Percentiles rank a stretch among this genome's conserved stretches.
phyloP scores from a whole-genome alignment of 2,329 filamentous ascomycete genomes.

The Pestalotiopsis sp. region DNA sequence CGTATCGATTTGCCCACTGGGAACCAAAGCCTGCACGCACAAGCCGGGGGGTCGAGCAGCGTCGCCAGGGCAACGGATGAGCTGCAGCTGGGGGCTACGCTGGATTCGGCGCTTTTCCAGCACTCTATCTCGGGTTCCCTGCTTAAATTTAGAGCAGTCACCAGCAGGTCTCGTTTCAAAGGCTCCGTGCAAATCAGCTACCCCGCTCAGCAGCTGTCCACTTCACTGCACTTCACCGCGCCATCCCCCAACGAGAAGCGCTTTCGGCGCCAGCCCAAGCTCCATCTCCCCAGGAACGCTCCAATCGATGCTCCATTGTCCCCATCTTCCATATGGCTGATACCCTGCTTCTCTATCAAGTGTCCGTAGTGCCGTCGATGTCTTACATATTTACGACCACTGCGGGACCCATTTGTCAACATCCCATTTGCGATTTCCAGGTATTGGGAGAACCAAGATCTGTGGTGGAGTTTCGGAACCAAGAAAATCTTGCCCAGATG shows the following conservation, averaged over 20 bases:
- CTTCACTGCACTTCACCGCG: neutral
- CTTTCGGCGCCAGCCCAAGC: neutral
- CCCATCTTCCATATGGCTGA: neutral
- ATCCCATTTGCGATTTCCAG: neutral
- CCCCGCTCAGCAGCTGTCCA: neutral
- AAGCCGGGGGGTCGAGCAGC: neutral
- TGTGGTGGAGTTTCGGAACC: neutral
- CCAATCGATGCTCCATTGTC: neutral
- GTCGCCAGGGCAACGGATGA: slow-evolving; percentile 9
- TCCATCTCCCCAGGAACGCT: neutral
- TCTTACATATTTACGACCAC: neutral
- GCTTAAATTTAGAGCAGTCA: slow-evolving; percentile 12
- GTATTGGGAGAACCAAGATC: neutral
- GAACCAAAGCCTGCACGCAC: neutral
- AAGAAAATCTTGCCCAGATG: neutral
- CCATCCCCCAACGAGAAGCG: neutral
- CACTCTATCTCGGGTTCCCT: neutral
- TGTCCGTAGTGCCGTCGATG: neutral
- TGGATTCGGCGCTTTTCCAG: neutral
- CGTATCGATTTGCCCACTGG: neutral
- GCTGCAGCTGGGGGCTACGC: neutral
- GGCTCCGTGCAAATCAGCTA: neutral
- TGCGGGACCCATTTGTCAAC: neutral
- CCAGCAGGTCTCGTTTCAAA: neutral
- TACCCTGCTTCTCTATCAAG: neutral